These are phyloP conservation scores for Suillus luteus DNA, from an alignment of 768 basidiomycete genomes.

Conservation along the genomic window DNA sequence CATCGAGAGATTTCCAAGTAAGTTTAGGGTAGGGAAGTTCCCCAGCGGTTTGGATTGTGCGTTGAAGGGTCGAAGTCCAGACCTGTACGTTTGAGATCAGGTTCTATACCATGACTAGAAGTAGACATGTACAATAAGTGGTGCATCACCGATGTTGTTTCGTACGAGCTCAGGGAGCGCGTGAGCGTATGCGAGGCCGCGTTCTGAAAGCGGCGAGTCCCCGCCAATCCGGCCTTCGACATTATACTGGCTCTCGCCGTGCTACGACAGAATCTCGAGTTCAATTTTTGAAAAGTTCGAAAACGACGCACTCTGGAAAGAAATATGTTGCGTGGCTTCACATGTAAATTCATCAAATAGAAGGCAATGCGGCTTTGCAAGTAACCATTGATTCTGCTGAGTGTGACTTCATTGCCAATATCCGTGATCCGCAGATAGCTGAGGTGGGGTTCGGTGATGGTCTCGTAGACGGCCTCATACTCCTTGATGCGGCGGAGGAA, in stretches of 20 bases:
- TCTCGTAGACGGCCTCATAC: slow-evolving; percentile 96
- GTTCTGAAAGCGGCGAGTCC: slow-evolving; percentile 85
- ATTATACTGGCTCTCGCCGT: slow-evolving; percentile 97
- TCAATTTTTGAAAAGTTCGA: slow-evolving; percentile 9
- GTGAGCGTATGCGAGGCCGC: slow-evolving; percentile 81
- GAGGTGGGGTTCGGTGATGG: slow-evolving; percentile 87
- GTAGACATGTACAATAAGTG: slow-evolving; percentile 51
- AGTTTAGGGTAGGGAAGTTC: slow-evolving; percentile 84
- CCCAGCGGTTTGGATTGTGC: slow-evolving; percentile 90
- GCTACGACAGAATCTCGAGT: slow-evolving; percentile 49
- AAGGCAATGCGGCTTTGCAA: slow-evolving; percentile 96
- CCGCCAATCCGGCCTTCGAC: slow-evolving; percentile 97
- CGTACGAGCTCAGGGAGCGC: slow-evolving; percentile 87
- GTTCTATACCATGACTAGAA: background rate
- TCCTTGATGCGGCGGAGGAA: slow-evolving; percentile 88
- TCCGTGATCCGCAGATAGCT: slow-evolving; percentile 92
- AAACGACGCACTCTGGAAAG: slow-evolving; percentile 78
- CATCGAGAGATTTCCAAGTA: slow-evolving; percentile 98
- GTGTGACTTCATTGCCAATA: slow-evolving; percentile 86
- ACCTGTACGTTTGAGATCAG: slow-evolving; percentile 52
- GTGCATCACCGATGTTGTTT: slow-evolving; percentile 88
- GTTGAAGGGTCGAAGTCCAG: slow-evolving; percentile 96
- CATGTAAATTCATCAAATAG: slow-evolving; percentile 97
- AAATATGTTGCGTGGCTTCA: slow-evolving; percentile 96
- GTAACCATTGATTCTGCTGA: slow-evolving; percentile 90